A percentile compares a stretch with the other conserved stretches of the same genome.
Conservation (phyloP, 805 yeast genomes). For the Wickerhamiella qilinensis region DNA sequence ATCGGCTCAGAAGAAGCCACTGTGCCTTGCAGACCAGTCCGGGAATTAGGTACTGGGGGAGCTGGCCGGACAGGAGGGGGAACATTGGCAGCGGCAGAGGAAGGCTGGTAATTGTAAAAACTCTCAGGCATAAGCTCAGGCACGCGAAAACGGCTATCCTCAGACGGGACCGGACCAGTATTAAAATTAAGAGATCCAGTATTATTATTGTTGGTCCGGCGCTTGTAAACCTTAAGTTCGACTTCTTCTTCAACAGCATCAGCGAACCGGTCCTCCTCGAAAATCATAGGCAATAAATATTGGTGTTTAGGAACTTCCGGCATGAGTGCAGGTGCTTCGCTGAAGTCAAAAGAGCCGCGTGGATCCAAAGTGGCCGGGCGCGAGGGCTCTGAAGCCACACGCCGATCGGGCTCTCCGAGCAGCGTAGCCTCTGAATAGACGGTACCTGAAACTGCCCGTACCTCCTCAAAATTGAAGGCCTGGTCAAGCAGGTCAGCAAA, state of each 20-base stretch:
- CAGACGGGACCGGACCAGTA: background rate
- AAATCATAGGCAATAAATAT: slow-evolving; percentile 24
- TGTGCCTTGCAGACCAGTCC: too few species aligned
- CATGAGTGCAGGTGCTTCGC: background rate
- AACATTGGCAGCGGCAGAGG: slow-evolving; percentile 13
- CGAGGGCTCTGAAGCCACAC: slow-evolving; percentile 4
- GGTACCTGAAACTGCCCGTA: slow-evolving; percentile 1
- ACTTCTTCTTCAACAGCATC: slow-evolving; percentile 24
- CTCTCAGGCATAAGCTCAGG: slow-evolving; percentile 12
- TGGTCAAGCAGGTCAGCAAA: slow-evolving; percentile 21
- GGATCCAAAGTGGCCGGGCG: background rate
- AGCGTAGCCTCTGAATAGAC: background rate
- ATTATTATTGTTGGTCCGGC: slow-evolving; percentile 1
- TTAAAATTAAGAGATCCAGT: background rate
- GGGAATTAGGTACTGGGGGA: slow-evolving; percentile 9
- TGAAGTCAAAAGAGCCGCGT: slow-evolving; percentile 5
- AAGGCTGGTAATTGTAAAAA: slow-evolving; percentile 12
- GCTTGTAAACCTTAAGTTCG: slow-evolving; percentile 15
- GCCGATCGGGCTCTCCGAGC: slow-evolving; percentile 1
- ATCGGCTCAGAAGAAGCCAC: too few species aligned
- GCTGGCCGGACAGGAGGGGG: slow-evolving; percentile 12
- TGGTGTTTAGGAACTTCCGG: slow-evolving; percentile 2
- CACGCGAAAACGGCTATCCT: background rate
- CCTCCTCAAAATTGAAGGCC: slow-evolving; percentile 14
- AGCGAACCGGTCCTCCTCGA: slow-evolving; percentile 25